phyloP scores from a whole-genome alignment of 202 grass and related monocot genomes.

The Zizania palustris region DNA sequence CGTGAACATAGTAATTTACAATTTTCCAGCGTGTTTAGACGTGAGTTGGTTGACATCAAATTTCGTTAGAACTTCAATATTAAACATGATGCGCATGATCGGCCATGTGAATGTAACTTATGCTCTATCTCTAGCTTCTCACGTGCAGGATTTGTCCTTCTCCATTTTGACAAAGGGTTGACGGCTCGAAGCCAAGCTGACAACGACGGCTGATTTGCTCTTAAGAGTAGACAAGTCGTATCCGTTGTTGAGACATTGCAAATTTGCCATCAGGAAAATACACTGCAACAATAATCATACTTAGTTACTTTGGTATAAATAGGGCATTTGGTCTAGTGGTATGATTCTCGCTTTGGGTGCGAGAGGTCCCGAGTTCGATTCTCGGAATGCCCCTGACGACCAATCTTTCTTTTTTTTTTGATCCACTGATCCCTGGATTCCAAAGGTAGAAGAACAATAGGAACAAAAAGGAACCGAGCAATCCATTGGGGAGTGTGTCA shows the following conservation, averaged over 20 bases:
- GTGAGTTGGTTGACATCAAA: no score
- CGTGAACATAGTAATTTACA: no score
- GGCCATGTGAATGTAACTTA: no score
- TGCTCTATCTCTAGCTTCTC: no score
- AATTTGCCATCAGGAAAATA: background rate
- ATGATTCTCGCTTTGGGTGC: conserved; percentile 99
- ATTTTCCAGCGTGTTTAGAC: no score
- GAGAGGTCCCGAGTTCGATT: conserved; percentile 98
- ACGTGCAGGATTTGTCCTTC: no score
- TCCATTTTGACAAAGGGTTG: background rate
- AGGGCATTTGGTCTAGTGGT: conserved; percentile 99
- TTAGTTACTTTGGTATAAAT: no score
- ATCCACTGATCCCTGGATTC: conserved; percentile 58
- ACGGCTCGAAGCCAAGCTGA: background rate
- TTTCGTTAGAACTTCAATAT: no score
- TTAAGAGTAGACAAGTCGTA: background rate
- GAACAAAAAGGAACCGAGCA: background rate
- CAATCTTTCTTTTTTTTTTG: no score
- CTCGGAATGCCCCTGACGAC: conserved; percentile 74
- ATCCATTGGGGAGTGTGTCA: background rate
- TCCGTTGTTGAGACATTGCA: background rate
- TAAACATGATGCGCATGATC: no score
- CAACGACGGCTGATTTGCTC: background rate
- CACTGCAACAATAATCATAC: no score
- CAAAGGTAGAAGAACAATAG: background rate